A percentile compares a stretch with the other conserved stretches of the same genome.
phyloP scores from a whole-genome alignment of 2,329 filamentous ascomycete species.

The Penicillium sp. region DNA sequence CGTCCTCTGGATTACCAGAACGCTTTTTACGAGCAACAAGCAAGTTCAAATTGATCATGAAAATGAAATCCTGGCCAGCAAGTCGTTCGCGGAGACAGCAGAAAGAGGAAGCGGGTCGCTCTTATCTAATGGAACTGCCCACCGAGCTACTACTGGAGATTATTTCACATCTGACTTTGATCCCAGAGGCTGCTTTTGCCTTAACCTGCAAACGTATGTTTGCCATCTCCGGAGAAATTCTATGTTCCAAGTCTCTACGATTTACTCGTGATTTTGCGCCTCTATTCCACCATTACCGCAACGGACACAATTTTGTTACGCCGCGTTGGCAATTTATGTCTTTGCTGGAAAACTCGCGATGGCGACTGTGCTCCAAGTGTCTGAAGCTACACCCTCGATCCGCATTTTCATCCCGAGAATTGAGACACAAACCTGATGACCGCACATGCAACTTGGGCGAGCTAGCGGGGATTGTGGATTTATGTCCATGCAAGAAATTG shows the following conservation, averaged over 20 bases:
- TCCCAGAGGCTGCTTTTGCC: slow-evolving; percentile 39
- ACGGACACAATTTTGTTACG: slow-evolving; percentile 37
- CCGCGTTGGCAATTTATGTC: slow-evolving; percentile 39
- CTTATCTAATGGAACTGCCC: slow-evolving; percentile 38
- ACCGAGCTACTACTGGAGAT: slow-evolving; percentile 41
- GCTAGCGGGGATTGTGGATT: slow-evolving; percentile 37
- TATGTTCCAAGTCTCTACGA: slow-evolving; percentile 34
- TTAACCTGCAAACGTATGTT: slow-evolving; percentile 40
- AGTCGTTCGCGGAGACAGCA: slow-evolving; percentile 17
- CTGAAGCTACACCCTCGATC: slow-evolving; percentile 39
- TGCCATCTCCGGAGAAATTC: slow-evolving; percentile 31
- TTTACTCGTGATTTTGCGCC: slow-evolving; percentile 41
- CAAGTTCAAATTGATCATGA: slow-evolving; percentile 28
- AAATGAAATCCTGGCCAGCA: slow-evolving; percentile 29
- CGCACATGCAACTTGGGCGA: slow-evolving; percentile 36
- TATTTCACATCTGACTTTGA: slow-evolving; percentile 33
- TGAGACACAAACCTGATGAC: slow-evolving; percentile 33
- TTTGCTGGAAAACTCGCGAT: slow-evolving; percentile 35
- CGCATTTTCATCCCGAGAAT: slow-evolving; percentile 33
- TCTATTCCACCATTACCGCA: slow-evolving; percentile 41
- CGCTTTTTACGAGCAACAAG: slow-evolving; percentile 30
- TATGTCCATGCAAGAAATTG: slow-evolving; percentile 43
- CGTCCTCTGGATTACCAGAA: slow-evolving; percentile 27
- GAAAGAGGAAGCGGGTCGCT: slow-evolving; percentile 21
- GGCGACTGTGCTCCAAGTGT: slow-evolving; percentile 39